These are phyloP conservation scores for Gracilaria gracilis DNA, from an alignment of 23 red algal genomes.

Conservation along the genomic window DNA sequence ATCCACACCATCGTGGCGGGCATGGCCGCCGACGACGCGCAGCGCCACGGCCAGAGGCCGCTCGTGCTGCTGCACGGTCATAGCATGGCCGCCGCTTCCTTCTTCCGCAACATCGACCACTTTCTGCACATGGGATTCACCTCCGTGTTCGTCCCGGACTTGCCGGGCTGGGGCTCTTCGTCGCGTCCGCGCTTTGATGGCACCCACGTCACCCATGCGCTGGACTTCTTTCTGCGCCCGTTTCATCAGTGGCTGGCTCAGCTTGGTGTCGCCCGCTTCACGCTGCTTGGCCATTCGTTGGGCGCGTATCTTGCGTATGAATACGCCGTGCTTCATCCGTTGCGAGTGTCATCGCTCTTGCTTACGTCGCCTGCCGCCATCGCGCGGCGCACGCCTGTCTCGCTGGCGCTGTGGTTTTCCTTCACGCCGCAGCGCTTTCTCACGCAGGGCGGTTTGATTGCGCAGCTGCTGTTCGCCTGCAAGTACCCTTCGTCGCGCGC, in stretches of 20 bases:
- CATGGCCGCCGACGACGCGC: neutral
- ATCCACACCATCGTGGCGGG: slow-evolving; percentile 53
- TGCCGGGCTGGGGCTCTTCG: slow-evolving; percentile 63
- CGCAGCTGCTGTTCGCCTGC: slow-evolving; percentile 10
- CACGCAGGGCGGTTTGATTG: slow-evolving; percentile 41
- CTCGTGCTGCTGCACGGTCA: slow-evolving; percentile 65
- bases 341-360: slow-evolving; percentile 25
- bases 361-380: slow-evolving; percentile 80
- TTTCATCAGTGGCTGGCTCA: slow-evolving; percentile 9
- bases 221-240: slow-evolving; percentile 40
- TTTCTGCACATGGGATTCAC: slow-evolving; percentile 33
- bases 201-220: neutral
- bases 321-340: slow-evolving; percentile 42
- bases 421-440: slow-evolving; percentile 60
- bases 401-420: slow-evolving; percentile 16
- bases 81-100: slow-evolving; percentile 49
- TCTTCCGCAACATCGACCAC: slow-evolving; percentile 35
- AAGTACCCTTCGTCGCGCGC: slow-evolving; percentile 19
- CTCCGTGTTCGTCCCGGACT: slow-evolving; percentile 38
- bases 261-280: slow-evolving; percentile 1
- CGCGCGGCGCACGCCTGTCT: neutral
- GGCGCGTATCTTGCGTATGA: slow-evolving; percentile 86
- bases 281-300: slow-evolving; percentile 81
- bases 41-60: neutral
- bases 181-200: slow-evolving; percentile 30